A percentile compares a stretch with the other conserved stretches of the same genome.
phyloP scores from a whole-genome alignment of 768 basidiomycete species.

The Phylloporus sp. region DNA sequence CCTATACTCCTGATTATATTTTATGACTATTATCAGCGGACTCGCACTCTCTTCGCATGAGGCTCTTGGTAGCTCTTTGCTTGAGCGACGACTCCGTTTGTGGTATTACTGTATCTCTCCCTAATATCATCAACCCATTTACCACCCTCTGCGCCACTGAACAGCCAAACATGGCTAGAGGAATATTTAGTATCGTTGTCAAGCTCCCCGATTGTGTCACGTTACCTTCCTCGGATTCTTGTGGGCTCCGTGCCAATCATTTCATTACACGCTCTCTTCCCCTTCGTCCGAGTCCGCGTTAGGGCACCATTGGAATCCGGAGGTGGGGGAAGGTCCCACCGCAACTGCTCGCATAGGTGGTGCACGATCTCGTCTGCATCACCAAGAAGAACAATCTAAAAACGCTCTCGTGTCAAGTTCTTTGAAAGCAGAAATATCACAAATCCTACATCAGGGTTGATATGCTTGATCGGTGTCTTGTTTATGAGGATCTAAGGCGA shows the following conservation, averaged over 20 bases:
- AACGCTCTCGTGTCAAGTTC: not conserved
- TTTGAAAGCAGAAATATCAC: not conserved
- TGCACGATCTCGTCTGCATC: constrained; percentile 81
- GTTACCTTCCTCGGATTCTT: constrained; percentile 65
- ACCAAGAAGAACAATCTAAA: constrained; percentile 73
- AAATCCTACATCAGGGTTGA: constrained; percentile 80
- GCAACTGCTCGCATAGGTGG: constrained; percentile 63
- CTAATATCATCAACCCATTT: constrained; percentile 63
- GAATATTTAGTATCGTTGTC: too few relatives aligned
- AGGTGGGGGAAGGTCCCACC: constrained; percentile 63
- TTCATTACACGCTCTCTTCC: constrained; percentile 46
- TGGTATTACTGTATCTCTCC: constrained; percentile 15
- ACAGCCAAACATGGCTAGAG: constrained; percentile 76
- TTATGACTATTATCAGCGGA: constrained; percentile 25
- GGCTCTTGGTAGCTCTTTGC: constrained; percentile 9
- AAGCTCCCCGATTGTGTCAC: not conserved
- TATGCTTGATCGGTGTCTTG: constrained; percentile 86
- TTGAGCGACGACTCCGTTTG: constrained; percentile 1
- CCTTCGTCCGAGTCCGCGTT: constrained; percentile 32
- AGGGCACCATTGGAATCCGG: constrained; percentile 15
- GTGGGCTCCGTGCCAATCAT: constrained; percentile 35
- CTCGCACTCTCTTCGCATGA: constrained; percentile 20
- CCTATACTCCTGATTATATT: not conserved
- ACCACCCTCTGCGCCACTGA: constrained; percentile 84
- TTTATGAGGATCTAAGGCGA: constrained; percentile 83